These are phyloP conservation scores for Tylopilus felleus DNA, from an alignment of 768 basidiomycete genomes.

Conservation along the genomic window DNA sequence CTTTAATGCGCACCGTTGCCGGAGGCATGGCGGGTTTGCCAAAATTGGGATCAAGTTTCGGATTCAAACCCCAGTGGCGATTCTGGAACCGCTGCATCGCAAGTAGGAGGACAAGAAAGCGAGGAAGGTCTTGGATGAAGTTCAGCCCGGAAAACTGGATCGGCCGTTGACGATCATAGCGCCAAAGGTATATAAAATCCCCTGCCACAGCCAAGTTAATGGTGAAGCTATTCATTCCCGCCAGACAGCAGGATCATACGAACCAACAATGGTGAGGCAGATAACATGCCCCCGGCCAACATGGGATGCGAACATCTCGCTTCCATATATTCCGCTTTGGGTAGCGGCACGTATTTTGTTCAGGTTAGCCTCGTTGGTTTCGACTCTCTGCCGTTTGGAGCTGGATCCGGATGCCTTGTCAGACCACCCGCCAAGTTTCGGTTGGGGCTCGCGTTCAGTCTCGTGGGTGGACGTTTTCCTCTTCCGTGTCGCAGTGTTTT, in stretches of 20 bases:
- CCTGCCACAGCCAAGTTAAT: not conserved
- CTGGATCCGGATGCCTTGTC: not conserved
- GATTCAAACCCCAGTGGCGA: not conserved
- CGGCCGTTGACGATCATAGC: not conserved
- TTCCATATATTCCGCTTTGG: not conserved
- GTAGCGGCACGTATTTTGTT: not conserved
- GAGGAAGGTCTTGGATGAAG: not conserved
- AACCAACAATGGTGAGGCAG: not conserved
- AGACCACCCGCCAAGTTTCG: not conserved
- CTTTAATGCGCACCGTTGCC: not conserved
- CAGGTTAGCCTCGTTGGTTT: not conserved
- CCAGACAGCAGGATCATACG: not conserved
- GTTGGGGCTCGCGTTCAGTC: not conserved
- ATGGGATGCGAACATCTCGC: constrained; percentile 6
- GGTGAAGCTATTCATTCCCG: not conserved
- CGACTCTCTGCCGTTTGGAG: not conserved
- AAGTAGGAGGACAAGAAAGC: not conserved
- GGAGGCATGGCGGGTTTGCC: not conserved
- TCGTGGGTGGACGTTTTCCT: not conserved
- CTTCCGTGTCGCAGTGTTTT: not conserved
- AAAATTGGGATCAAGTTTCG: not conserved
- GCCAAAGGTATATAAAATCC: not conserved
- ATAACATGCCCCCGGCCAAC: constrained; percentile 3
- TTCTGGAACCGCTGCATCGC: not conserved
- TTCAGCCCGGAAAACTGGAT: not conserved